Conservation (phyloP, 768 basidiomycete species). For the Omphalotus guepiniiformis region DNA sequence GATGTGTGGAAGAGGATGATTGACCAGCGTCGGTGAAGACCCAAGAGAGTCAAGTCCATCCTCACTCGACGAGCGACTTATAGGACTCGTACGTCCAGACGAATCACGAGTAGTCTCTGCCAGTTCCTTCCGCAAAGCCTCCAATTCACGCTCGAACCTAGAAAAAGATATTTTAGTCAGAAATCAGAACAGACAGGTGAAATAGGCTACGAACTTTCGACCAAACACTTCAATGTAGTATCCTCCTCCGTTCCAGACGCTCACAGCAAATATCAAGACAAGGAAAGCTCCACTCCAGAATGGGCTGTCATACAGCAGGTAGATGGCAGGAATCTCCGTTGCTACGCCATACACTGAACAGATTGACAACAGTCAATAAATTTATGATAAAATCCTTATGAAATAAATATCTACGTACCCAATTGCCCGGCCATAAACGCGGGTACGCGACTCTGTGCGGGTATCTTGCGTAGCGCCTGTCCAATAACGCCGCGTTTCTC, state of each 20-base stretch:
- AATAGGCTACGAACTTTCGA: conserved; percentile 66
- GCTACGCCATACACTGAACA: conserved; percentile 72
- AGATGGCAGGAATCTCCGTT: conserved; percentile 84
- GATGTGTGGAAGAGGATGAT: conserved; percentile 1
- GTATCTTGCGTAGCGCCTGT: conserved; percentile 55
- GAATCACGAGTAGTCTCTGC: conserved; percentile 56
- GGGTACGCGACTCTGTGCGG: conserved; percentile 56
- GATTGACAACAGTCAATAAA: neutral
- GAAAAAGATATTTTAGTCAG: conserved; percentile 6
- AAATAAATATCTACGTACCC: conserved; percentile 30
- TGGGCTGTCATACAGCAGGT: conserved; percentile 75
- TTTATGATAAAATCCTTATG: conserved; percentile 6
- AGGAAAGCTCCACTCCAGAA: conserved; percentile 77
- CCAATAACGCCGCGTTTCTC: conserved; percentile 86
- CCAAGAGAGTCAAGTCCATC: neutral
- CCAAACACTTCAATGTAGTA: conserved; percentile 98
- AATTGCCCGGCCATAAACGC: conserved; percentile 87
- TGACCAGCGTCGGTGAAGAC: neutral
- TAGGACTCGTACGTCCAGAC: conserved; percentile 51
- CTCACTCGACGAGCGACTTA: conserved; percentile 10
- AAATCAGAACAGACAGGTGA: conserved; percentile 1
- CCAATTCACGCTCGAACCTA: conserved; percentile 91
- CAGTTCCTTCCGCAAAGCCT: conserved; percentile 85
- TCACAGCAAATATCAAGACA: conserved; percentile 75
- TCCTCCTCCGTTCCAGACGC: conserved; percentile 94